phyloP scores from a whole-genome alignment of 2,329 filamentous ascomycete genomes.

The Phialocephala sp. region DNA sequence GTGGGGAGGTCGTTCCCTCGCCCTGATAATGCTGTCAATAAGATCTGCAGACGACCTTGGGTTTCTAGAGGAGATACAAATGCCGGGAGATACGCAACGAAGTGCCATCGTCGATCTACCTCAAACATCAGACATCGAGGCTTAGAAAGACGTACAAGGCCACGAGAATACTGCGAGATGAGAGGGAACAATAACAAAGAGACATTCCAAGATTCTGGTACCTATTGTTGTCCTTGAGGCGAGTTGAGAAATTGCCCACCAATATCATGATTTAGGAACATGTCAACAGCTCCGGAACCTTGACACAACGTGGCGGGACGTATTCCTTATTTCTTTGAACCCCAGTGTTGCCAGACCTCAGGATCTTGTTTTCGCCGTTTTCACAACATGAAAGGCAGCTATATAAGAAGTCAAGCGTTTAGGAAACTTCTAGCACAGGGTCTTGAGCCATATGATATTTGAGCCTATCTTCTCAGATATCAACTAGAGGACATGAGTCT shows the following conservation, averaged over 20 bases:
- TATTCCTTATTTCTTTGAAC: no score
- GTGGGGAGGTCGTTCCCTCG: background rate
- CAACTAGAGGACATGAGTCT: no score
- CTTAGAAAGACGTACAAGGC: background rate
- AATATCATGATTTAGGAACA: no score
- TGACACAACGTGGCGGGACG: no score
- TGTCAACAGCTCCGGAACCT: no score
- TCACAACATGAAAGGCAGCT: no score
- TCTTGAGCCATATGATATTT: no score
- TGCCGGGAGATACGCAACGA: background rate
- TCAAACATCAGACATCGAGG: background rate
- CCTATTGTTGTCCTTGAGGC: background rate
- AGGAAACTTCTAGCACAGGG: no score
- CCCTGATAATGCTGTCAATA: background rate
- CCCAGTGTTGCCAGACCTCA: no score
- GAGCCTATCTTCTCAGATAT: no score
- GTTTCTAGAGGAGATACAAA: background rate
- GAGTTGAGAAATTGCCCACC: background rate
- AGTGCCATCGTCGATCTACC: background rate
- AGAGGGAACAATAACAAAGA: background rate
- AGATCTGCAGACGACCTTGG: background rate
- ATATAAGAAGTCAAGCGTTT: no score
- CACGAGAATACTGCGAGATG: constrained; percentile 5
- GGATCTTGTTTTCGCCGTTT: no score
- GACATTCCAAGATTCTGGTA: background rate